These are phyloP conservation scores for Candida tallmaniae DNA, from an alignment of 805 yeast genomes.

Conservation along the genomic window DNA sequence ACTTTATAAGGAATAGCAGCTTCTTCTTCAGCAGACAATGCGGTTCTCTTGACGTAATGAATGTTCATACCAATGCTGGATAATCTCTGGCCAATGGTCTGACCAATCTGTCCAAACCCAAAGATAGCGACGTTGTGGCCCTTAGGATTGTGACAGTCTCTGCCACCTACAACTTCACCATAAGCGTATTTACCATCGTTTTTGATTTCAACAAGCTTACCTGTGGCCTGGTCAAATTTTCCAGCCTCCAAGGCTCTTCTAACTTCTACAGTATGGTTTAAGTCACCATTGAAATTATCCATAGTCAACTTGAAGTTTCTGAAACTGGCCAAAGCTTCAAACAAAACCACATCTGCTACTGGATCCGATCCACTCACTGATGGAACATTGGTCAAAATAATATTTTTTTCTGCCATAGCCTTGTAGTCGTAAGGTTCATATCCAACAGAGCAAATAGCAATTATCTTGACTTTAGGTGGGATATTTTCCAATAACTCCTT, in stretches of 20 bases:
- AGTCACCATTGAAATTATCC: constrained; percentile 32
- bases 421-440: constrained; percentile 46
- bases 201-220: constrained; percentile 15
- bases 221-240: constrained; percentile 28
- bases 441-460: constrained; percentile 57
- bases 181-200: constrained; percentile 24
- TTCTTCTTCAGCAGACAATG: constrained; percentile 30
- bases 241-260: constrained; percentile 36
- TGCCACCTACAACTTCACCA: constrained; percentile 46
- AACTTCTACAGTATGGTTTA: constrained; percentile 45
- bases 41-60: constrained; percentile 54
- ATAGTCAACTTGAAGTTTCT: constrained; percentile 27
- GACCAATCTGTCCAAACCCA: constrained; percentile 77
- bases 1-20: constrained; percentile 41
- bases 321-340: constrained; percentile 54
- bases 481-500: constrained; percentile 37
- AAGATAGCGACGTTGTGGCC: constrained; percentile 59
- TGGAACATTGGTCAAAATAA: constrained; percentile 57
- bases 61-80: constrained; percentile 60
- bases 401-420: constrained; percentile 36
- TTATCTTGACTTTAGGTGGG: constrained; percentile 44
- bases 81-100: constrained; percentile 54
- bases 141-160: constrained; percentile 44
- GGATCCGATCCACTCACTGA: constrained; percentile 56
- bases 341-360: constrained; percentile 70